Conservation (phyloP, 106 monocot genomes). For the Triglochin maritima region DNA sequence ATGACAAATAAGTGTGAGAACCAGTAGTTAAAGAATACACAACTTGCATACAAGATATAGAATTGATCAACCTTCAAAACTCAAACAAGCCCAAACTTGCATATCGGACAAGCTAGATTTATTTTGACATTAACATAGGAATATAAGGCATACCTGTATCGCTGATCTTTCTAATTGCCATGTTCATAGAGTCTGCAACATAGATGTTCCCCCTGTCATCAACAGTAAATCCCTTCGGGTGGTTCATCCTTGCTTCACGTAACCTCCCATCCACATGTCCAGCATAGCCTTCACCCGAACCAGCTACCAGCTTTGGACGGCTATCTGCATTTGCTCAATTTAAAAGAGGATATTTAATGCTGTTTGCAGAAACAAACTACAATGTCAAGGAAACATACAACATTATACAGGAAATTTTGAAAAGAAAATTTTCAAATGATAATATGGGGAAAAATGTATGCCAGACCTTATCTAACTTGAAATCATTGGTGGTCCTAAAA, state of each 20-base stretch:
- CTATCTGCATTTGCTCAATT: slow-evolving; percentile 42
- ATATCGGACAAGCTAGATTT: too few species aligned
- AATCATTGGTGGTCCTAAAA: too few species aligned
- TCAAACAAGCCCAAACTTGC: too few species aligned
- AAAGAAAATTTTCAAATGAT: not conserved
- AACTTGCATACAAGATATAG: too few species aligned
- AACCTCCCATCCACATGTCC: slow-evolving; percentile 86
- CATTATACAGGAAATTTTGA: not conserved
- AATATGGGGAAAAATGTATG: too few species aligned
- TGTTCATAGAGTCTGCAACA: slow-evolving; percentile 85
- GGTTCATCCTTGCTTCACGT: slow-evolving; percentile 90
- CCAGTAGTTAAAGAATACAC: too few species aligned
- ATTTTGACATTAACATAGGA: too few species aligned
- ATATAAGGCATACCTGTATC: slow-evolving; percentile 47
- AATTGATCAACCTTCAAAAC: too few species aligned
- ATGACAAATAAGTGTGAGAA: too few species aligned
- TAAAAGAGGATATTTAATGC: not conserved
- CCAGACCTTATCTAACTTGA: too few species aligned
- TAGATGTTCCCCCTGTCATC: slow-evolving; percentile 93
- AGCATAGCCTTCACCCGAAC: slow-evolving; percentile 70
- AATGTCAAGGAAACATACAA: not conserved
- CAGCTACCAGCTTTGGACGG: slow-evolving; percentile 82
- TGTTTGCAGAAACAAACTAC: not conserved
- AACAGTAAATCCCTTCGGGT: slow-evolving; percentile 80
- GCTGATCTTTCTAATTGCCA: slow-evolving; percentile 91